Evolutionary conservation across 225 moss, liverwort and hornwort genomes (phyloP), one percentile per base, ranked within the genome.

Genomic region (Rhytidiadelphus loreus): DNA sequence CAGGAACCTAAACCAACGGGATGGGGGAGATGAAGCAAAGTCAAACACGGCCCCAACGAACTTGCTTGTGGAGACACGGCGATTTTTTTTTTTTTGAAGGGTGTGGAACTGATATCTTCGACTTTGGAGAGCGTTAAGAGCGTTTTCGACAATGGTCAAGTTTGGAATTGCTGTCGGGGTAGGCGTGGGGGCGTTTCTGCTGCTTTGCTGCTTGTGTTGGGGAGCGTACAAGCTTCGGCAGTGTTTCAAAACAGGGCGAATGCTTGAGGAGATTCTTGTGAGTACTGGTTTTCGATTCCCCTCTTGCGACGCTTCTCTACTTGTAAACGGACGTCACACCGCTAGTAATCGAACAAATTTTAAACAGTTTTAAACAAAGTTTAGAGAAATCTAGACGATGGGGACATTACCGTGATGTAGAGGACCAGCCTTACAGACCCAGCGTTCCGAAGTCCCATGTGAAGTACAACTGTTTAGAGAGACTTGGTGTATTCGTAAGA

Each of bases 201-300:
- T 80, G 32, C 32, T 91, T 39, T 88, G 91, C 85, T 90, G 75
- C 88, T 80, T 91, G 58, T 91, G 91, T 32, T 91, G 90, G 91
- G 88, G 84, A 41, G 70, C 53, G 21, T 64, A 32, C 70, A 93
- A 91, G 84, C 77, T 84, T 28, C 80, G 90, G 65, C 84, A 82
- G 64, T 75, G 65, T 29, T 33, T 82, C 46, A 77, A 52, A 70
- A 57, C 64, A 16, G 88, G 86, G 30, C 91, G 90, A 77, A 62
- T 82, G 4, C 66, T 90, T 1, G 85, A 91, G 44, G 77, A 93
- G 25, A 68, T 77, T 88, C 78, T 76, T 37, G 92, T 92, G 44
- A 91, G 91, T 71, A 52, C 16, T 43, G n/a, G 18, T 44, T 69
- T 82, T 77, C 28, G 71, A 7, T 7, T 60, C 60, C 41, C 21